Percentiles rank a stretch among this genome's conserved stretches.
These are phyloP conservation scores for Articulospora tetracladia DNA, from an alignment of 495 filamentous ascomycete genomes.

Conservation along the genomic window DNA sequence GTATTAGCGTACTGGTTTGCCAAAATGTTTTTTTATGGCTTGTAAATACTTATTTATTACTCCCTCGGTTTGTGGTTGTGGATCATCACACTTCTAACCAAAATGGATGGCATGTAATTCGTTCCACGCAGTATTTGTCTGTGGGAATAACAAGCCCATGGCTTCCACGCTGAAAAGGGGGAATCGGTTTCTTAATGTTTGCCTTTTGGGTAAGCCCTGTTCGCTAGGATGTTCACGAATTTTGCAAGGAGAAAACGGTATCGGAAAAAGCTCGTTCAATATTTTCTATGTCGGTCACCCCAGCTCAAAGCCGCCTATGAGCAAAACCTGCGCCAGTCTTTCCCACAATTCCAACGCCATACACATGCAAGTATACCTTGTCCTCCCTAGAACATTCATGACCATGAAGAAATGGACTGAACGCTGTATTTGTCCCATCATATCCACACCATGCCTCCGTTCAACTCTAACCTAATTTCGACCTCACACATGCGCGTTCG, in stretches of 20 bases:
- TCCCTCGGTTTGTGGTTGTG: no score
- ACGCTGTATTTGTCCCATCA: background rate
- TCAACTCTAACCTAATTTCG: background rate
- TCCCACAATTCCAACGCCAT: conserved; percentile 18
- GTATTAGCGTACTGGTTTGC: no score
- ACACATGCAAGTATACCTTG: conserved; percentile 16
- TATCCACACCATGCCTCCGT: background rate
- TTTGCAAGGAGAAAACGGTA: background rate
- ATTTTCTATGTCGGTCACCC: conserved; percentile 15
- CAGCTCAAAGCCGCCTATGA: background rate
- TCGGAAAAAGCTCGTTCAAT: conserved; percentile 4
- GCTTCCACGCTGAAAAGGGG: no score
- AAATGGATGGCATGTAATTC: no score
- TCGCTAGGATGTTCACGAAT: background rate
- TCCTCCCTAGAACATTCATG: conserved; percentile 8
- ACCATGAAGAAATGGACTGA: conserved; percentile 9
- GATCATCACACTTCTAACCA: no score
- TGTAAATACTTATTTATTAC: no score
- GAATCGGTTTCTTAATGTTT: no score
- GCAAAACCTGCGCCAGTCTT: conserved; percentile 11
- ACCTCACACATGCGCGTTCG: conserved; percentile 7
- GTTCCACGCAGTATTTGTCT: no score
- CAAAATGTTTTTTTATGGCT: no score
- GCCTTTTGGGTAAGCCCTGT: no score
- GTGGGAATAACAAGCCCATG: no score